Conservation (phyloP, 371 early-diverging fungal species). For the Mortierella sp. region DNA sequence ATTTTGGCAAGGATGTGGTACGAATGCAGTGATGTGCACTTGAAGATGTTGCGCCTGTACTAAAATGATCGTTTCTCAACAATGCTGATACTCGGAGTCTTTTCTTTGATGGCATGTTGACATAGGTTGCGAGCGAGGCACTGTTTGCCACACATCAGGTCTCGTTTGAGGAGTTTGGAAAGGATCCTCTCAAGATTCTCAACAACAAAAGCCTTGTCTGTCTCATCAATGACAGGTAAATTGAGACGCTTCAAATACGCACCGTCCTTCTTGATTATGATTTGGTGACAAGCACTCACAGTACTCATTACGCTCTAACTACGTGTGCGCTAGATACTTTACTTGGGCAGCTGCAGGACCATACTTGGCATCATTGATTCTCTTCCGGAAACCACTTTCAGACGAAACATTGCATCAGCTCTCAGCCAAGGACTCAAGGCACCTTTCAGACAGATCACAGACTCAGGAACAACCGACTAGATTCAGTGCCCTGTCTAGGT, state of each 20-base stretch:
- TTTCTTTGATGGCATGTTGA: not conserved
- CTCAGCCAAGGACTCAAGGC: slow-evolving; percentile 31
- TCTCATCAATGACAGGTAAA: slow-evolving; percentile 69
- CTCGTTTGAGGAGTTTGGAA: slow-evolving; percentile 73
- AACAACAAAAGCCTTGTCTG: slow-evolving; percentile 78
- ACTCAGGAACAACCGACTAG: slow-evolving; percentile 31
- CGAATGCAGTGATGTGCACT: not conserved
- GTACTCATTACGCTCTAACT: too few relatives aligned
- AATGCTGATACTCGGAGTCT: not conserved
- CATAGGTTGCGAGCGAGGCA: slow-evolving; percentile 63
- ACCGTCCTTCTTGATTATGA: not conserved
- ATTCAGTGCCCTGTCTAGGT: slow-evolving; percentile 29
- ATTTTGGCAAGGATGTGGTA: slow-evolving; percentile 59
- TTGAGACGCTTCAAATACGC: not conserved
- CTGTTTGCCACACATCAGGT: slow-evolving; percentile 73
- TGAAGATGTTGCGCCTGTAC: not conserved
- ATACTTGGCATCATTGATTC: slow-evolving; percentile 65
- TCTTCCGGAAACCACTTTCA: slow-evolving; percentile 63
- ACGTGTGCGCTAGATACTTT: slow-evolving; percentile 44
- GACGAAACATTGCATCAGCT: slow-evolving; percentile 48
- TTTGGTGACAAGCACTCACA: not conserved
- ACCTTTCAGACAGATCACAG: slow-evolving; percentile 20
- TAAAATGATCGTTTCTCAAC: not conserved
- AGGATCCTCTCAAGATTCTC: slow-evolving; percentile 74
- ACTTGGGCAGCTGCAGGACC: slow-evolving; percentile 63